Percentiles rank a stretch among this genome's conserved stretches.
Conservation (phyloP, 805 yeast species). For the Yamadazyma nakazawae region DNA sequence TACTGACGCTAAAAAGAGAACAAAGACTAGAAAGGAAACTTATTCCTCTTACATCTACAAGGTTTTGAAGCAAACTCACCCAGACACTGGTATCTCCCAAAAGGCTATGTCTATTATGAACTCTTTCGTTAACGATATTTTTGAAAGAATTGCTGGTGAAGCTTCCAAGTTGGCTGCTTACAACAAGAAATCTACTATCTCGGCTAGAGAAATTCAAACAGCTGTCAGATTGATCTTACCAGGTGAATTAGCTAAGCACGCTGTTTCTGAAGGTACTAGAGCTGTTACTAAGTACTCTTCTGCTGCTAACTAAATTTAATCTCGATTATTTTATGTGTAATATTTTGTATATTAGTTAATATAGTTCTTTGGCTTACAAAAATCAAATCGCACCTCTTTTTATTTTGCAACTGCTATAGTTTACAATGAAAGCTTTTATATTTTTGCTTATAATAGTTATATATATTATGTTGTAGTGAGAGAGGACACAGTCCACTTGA, state of each 20-base stretch:
- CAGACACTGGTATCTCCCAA: slow-evolving; percentile 99
- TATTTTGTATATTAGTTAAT: slow-evolving; percentile 12
- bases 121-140: slow-evolving; percentile 96
- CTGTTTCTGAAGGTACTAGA: slow-evolving; percentile 98
- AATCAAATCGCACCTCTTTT: background rate
- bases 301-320: slow-evolving; percentile 33
- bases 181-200: slow-evolving; percentile 96
- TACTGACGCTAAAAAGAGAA: slow-evolving; percentile 83
- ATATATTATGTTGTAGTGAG: background rate
- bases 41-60: slow-evolving; percentile 98
- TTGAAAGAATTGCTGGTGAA: slow-evolving; percentile 96
- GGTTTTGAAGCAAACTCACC: slow-evolving; percentile 98
- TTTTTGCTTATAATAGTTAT: background rate
- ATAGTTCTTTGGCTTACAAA: slow-evolving; percentile 7
- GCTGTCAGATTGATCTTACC: slow-evolving; percentile 98
- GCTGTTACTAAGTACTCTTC: slow-evolving; percentile 96
- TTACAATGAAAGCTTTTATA: background rate
- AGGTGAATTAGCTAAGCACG: slow-evolving; percentile 98
- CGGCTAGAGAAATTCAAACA: slow-evolving; percentile 98
- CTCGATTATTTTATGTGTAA: slow-evolving; percentile 8
- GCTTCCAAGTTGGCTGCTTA: slow-evolving; percentile 98
- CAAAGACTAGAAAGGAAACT: slow-evolving; percentile 96
- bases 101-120: slow-evolving; percentile 98
- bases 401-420: background rate
- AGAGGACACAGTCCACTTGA: background rate